A percentile compares a stretch with the other conserved stretches of the same genome.
These are phyloP conservation scores for Hansfordia pulvinata DNA, from an alignment of 2,329 filamentous ascomycete species.

Conservation along the genomic window DNA sequence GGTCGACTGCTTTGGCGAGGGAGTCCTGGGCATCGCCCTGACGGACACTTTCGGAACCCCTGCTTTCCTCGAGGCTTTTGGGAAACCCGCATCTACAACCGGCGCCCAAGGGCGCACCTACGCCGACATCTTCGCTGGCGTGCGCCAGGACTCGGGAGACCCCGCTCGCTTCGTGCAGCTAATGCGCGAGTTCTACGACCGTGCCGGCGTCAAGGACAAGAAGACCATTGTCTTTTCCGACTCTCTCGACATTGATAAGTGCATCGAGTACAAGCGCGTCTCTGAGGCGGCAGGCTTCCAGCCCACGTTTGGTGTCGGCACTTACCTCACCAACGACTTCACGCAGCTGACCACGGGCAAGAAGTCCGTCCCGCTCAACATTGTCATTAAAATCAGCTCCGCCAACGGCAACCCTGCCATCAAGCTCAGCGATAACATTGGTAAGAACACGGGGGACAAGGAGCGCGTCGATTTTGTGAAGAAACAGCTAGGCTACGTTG, in stretches of 20 bases:
- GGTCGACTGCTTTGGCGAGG: conserved; percentile 81
- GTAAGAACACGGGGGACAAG: conserved; percentile 89
- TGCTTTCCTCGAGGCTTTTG: conserved; percentile 76
- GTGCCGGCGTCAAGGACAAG: conserved; percentile 58
- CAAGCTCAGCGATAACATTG: conserved; percentile 83
- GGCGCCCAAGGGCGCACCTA: conserved; percentile 47
- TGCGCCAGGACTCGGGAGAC: conserved; percentile 84
- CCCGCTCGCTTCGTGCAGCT: conserved; percentile 65
- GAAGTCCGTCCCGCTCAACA: conserved; percentile 87
- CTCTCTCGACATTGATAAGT: conserved; percentile 80
- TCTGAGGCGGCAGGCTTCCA: conserved; percentile 71
- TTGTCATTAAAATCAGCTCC: conserved; percentile 92
- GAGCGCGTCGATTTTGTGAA: conserved; percentile 73
- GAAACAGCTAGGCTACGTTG: conserved; percentile 69
- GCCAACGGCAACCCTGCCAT: conserved; percentile 71
- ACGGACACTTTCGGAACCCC: conserved; percentile 95
- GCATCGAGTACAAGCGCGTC: conserved; percentile 76
- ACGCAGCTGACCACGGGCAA: conserved; percentile 53
- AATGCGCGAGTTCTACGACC: conserved; percentile 72
- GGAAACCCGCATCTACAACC: conserved; percentile 38
- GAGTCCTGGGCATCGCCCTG: conserved; percentile 71
- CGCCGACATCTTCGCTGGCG: conserved; percentile 69
- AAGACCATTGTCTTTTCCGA: conserved; percentile 95
- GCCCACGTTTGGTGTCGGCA: conserved; percentile 87
- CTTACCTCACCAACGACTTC: conserved; percentile 93